Conservation (phyloP, 2,329 filamentous ascomycete genomes). For the Zelopaecilomyces penicillatus region DNA sequence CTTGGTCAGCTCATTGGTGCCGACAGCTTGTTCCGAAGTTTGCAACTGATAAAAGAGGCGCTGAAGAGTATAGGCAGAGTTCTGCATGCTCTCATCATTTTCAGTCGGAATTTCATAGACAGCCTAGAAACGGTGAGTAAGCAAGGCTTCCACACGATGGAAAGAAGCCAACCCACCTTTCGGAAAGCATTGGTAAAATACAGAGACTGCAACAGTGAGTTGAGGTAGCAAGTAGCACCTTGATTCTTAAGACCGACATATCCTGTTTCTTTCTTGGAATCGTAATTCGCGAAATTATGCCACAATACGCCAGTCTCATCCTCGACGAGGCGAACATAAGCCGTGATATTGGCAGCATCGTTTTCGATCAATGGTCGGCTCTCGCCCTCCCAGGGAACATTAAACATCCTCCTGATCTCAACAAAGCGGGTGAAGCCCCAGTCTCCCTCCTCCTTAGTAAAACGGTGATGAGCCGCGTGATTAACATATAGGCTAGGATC, state of each 20-base stretch:
- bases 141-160: not conserved
- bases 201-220: constrained; percentile 74
- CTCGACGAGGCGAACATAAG: constrained; percentile 73
- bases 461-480: constrained; percentile 84
- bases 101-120: constrained; percentile 96
- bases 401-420: constrained; percentile 79
- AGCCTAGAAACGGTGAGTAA: constrained; percentile 45
- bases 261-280: constrained; percentile 98
- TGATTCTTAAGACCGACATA: constrained; percentile 97
- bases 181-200: constrained; percentile 91
- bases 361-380: constrained; percentile 67
- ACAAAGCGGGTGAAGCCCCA: constrained; percentile 99
- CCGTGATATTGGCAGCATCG: constrained; percentile 70
- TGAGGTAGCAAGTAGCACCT: constrained; percentile 84
- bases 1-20: constrained; percentile 86
- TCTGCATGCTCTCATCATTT: constrained; percentile 67
- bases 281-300: constrained; percentile 90
- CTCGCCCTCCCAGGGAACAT: constrained; percentile 62
- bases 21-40: constrained; percentile 72
- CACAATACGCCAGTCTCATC: constrained; percentile 83
- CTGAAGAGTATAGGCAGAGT: constrained; percentile 90
- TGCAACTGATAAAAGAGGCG: constrained; percentile 92
- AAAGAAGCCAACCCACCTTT: constrained; percentile 48
- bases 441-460: constrained; percentile 91
- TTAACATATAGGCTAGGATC: constrained; percentile 80